These are phyloP conservation scores for Akebia trifoliata DNA, from an alignment of 164 flowering plant genomes.

Conservation along the genomic window DNA sequence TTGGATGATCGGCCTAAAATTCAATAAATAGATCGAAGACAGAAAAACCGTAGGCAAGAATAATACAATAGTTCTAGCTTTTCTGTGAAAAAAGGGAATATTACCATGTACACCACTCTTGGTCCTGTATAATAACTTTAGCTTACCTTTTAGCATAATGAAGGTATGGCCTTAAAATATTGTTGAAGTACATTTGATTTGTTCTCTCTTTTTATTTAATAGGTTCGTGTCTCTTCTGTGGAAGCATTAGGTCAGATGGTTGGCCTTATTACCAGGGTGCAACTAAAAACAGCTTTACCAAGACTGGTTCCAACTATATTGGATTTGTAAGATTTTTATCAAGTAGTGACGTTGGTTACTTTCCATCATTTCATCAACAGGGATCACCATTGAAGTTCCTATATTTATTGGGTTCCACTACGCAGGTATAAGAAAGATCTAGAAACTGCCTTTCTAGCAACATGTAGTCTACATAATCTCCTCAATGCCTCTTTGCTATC, in stretches of 20 bases:
- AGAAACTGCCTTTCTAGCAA: constrained; percentile 64
- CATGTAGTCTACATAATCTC: constrained; percentile 68
- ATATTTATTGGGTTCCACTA: constrained; percentile 1
- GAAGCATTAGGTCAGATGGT: constrained; percentile 99
- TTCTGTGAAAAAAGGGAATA: no score
- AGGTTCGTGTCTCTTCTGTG: constrained; percentile 78
- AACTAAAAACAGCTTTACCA: constrained; percentile 78
- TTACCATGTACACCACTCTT: no score
- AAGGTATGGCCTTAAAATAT: no score
- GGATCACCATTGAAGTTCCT: not conserved
- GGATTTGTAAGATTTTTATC: constrained; percentile 60
- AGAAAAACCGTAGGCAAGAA: not conserved
- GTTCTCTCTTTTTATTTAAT: constrained; percentile 12
- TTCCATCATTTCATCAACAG: not conserved
- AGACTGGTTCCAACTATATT: constrained; percentile 79
- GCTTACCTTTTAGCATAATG: no score
- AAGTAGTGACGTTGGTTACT: not conserved
- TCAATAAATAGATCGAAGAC: no score
- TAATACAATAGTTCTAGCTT: not conserved
- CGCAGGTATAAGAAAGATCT: constrained; percentile 83
- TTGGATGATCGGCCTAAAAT: no score
- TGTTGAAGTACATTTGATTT: not conserved
- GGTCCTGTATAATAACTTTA: no score
- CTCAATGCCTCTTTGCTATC: constrained; percentile 71
- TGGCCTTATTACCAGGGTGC: constrained; percentile 71